Evolutionary conservation across 306 rosid species (phyloP).

Genomic region (Morella rubra): DNA sequence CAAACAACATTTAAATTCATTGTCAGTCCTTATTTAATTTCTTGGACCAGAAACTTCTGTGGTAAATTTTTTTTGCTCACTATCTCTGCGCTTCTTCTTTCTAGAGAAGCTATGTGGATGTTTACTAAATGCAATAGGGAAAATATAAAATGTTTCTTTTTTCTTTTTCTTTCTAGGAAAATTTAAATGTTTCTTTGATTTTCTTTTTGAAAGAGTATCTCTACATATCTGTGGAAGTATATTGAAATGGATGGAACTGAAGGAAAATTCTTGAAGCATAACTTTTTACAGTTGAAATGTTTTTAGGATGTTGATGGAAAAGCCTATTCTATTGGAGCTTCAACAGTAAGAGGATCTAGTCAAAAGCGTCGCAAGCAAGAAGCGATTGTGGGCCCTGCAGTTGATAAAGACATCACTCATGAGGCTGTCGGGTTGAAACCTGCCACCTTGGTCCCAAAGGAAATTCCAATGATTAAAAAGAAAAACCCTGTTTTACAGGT

Average conservation of each 20-base stretch:
- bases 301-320: slow-evolving; percentile 55
- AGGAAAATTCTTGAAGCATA: background rate
- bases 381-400: slow-evolving; percentile 86
- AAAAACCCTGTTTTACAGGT: slow-evolving; percentile 77
- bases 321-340: slow-evolving; percentile 27
- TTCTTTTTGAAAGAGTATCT: slow-evolving; percentile 1
- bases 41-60: background rate
- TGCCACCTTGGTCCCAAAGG: slow-evolving; percentile 80
- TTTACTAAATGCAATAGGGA: background rate
- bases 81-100: background rate
- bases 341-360: slow-evolving; percentile 38
- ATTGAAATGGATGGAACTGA: slow-evolving; percentile 1
- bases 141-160: slow-evolving; percentile 12
- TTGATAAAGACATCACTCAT: slow-evolving; percentile 82
- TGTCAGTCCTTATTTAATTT: background rate
- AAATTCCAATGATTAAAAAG: slow-evolving; percentile 79
- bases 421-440: slow-evolving; percentile 88
- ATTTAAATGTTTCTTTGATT: slow-evolving; percentile 10
- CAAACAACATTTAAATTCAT: background rate
- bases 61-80: background rate
- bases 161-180: background rate
- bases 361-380: slow-evolving; percentile 64
- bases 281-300: slow-evolving; percentile 5
- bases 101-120: background rate
- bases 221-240: background rate